Percentiles rank a stretch among this genome's conserved stretches.
Conservation (phyloP, 306 rosid genomes). For the Malus orientalis region DNA sequence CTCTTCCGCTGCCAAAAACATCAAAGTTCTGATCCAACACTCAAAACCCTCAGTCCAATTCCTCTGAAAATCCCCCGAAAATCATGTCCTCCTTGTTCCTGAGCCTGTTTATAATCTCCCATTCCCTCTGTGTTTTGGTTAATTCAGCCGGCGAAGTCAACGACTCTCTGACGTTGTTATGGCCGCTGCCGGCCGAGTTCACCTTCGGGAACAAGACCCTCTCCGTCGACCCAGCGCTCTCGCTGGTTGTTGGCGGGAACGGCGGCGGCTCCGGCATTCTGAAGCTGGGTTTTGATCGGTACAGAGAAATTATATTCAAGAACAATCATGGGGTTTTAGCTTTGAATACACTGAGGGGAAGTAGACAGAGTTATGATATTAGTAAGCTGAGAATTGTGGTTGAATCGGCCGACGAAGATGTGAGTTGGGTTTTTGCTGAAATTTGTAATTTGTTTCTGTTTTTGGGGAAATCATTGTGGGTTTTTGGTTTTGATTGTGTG, state of each 20-base stretch:
- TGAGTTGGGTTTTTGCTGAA: slow-evolving; percentile 11
- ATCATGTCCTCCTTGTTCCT: not conserved
- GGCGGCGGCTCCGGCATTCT: slow-evolving; percentile 47
- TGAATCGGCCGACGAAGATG: slow-evolving; percentile 49
- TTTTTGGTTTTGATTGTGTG: slow-evolving; percentile 16
- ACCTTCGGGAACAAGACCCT: slow-evolving; percentile 50
- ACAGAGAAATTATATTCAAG: slow-evolving; percentile 57
- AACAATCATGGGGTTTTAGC: slow-evolving; percentile 24
- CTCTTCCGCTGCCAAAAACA: not conserved
- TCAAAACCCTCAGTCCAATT: not conserved
- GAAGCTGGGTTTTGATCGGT: slow-evolving; percentile 62
- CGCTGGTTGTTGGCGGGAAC: slow-evolving; percentile 31
- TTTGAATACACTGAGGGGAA: slow-evolving; percentile 31
- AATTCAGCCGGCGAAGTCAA: slow-evolving; percentile 11
- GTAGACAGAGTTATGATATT: slow-evolving; percentile 32
- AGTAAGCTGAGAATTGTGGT: slow-evolving; percentile 43
- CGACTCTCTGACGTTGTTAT: slow-evolving; percentile 52
- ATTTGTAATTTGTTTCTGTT: not conserved
- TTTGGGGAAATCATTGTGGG: not conserved
- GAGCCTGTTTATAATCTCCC: slow-evolving; percentile 14
- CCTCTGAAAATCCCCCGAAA: not conserved
- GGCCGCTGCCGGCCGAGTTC: slow-evolving; percentile 79
- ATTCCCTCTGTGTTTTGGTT: slow-evolving; percentile 13
- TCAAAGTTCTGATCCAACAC: not conserved
- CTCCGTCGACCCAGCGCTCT: slow-evolving; percentile 65